Percentiles rank a stretch among this genome's conserved stretches.
Evolutionary conservation across 495 filamentous ascomycete genomes (phyloP).

Genomic region (Aspergillus nidulans): DNA sequence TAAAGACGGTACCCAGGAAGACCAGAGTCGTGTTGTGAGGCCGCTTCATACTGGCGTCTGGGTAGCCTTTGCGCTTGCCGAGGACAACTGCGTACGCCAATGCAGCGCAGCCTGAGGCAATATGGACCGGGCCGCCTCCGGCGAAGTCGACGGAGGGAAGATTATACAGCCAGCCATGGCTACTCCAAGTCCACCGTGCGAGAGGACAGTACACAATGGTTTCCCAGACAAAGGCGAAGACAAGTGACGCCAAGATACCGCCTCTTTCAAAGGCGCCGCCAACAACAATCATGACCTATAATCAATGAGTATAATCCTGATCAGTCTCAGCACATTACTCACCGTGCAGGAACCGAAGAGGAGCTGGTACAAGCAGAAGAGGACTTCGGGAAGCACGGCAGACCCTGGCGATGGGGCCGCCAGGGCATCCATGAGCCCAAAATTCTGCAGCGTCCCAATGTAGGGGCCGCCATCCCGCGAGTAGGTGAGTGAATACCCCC

Average conservation of each 20-base stretch:
- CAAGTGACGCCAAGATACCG: conserved; percentile 49
- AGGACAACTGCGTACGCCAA: conserved; percentile 54
- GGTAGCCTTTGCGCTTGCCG: conserved; percentile 47
- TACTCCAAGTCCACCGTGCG: conserved; percentile 60
- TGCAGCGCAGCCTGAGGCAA: conserved; percentile 50
- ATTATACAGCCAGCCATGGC: conserved; percentile 54
- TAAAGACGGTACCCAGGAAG: conserved; percentile 53
- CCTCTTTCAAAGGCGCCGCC: conserved; percentile 54
- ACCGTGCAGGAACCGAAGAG: conserved; percentile 56
- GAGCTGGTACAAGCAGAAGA: conserved; percentile 55
- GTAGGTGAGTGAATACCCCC: conserved; percentile 55
- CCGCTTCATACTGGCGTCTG: conserved; percentile 39
- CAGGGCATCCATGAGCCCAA: conserved; percentile 49
- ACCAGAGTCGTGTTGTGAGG: conserved; percentile 54
- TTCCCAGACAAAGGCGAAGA: conserved; percentile 57
- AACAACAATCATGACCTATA: conserved; percentile 46
- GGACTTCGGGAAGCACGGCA: conserved; percentile 48
- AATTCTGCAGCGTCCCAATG: conserved; percentile 51
- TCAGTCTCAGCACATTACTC: conserved; percentile 3
- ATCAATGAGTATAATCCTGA: conserved; percentile 1
- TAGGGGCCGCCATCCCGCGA: conserved; percentile 46
- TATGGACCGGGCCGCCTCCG: conserved; percentile 54
- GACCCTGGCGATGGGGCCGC: conserved; percentile 48
- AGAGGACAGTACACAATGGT: conserved; percentile 58
- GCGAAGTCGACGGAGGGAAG: conserved; percentile 53